phyloP scores from a whole-genome alignment of 2,329 filamentous ascomycete species.

The Grosmannia penicillata region DNA sequence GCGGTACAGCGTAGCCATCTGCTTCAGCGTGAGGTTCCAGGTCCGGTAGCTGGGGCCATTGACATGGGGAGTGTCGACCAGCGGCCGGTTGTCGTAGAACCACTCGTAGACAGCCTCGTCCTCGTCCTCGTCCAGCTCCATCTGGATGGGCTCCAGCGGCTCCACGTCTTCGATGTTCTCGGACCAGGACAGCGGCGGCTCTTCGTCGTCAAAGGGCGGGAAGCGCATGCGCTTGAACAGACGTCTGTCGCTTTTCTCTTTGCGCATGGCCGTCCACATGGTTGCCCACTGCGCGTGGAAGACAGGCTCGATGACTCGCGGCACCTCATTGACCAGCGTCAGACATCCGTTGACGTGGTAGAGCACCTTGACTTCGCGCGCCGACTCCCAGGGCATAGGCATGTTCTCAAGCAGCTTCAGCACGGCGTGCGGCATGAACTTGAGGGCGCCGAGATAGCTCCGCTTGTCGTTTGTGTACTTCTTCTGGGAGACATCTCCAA shows the following conservation, averaged over 20 bases:
- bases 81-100: slow-evolving; percentile 90
- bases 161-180: slow-evolving; percentile 99
- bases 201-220: slow-evolving; percentile 95
- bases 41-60: slow-evolving; percentile 94
- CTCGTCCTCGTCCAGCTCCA: slow-evolving; percentile 92
- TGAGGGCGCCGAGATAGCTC: slow-evolving; percentile 90
- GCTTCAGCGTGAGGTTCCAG: slow-evolving; percentile 84
- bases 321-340: slow-evolving; percentile 91
- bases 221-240: slow-evolving; percentile 99
- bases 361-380: slow-evolving; percentile 89
- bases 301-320: slow-evolving; percentile 91
- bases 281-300: slow-evolving; percentile 98
- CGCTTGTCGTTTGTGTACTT: slow-evolving; percentile 98
- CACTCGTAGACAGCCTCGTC: slow-evolving; percentile 86
- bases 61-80: slow-evolving; percentile 83
- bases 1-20: slow-evolving; percentile 92
- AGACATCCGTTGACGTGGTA: slow-evolving; percentile 97
- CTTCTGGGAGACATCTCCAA: slow-evolving; percentile 97
- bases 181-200: slow-evolving; percentile 92
- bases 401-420: slow-evolving; percentile 97
- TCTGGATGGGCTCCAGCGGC: slow-evolving; percentile 91
- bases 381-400: slow-evolving; percentile 99
- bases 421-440: slow-evolving; percentile 98
- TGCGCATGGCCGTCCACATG: slow-evolving; percentile 98
- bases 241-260: slow-evolving; percentile 89